These are phyloP conservation scores for Triadica sebifera DNA, from an alignment of 345 rosid genomes.

Conservation along the genomic window DNA sequence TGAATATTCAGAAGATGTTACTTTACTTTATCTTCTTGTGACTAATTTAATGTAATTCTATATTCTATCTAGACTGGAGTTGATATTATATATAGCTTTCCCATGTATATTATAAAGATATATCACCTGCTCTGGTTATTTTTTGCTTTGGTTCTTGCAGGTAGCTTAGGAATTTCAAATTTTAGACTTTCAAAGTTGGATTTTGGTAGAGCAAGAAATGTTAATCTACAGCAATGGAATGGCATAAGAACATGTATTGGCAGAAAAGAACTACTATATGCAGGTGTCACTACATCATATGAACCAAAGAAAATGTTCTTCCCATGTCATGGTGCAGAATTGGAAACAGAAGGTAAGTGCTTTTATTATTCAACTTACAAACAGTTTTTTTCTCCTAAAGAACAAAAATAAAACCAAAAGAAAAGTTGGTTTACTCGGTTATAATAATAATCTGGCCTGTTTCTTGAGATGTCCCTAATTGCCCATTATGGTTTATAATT, in stretches of 20 bases:
- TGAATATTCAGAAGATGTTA: not conserved
- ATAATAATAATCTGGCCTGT: not conserved
- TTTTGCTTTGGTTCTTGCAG: constrained; percentile 24
- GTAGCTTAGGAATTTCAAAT: constrained; percentile 42
- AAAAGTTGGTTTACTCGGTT: not conserved
- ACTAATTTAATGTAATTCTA: not conserved
- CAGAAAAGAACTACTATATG: constrained; percentile 29
- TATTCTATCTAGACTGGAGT: not conserved
- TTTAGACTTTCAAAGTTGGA: constrained; percentile 21
- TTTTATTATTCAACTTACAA: constrained; percentile 5
- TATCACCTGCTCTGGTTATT: not conserved
- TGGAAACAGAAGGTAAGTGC: constrained; percentile 37
- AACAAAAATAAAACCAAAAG: not conserved
- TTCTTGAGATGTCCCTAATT: not conserved
- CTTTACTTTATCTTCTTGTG: not conserved
- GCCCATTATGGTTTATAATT: not conserved
- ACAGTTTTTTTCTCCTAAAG: not conserved
- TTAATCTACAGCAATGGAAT: constrained; percentile 16
- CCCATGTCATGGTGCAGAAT: constrained; percentile 23
- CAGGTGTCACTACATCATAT: constrained; percentile 27
- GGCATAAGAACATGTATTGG: constrained; percentile 22
- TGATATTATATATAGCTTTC: not conserved
- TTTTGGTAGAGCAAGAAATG: constrained; percentile 25
- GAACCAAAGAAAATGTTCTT: constrained; percentile 24
- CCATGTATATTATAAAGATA: not conserved